Conservation (phyloP, 179 eudicot genomes). For the Silene noctiflora region DNA sequence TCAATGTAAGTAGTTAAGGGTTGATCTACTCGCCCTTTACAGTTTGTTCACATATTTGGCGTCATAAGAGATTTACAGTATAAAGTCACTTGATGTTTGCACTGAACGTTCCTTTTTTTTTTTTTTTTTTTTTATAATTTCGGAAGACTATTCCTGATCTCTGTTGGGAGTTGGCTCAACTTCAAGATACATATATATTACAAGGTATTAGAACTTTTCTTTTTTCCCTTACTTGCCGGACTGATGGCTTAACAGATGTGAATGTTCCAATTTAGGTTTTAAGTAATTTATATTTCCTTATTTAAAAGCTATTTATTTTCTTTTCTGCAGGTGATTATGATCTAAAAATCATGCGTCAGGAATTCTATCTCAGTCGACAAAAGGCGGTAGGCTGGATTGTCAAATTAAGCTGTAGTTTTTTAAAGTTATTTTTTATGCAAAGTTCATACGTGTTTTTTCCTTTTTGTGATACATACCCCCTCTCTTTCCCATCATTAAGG, state of each 20-base stretch:
- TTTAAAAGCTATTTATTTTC: slow-evolving; percentile 1
- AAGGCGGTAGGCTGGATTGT: slow-evolving; percentile 58
- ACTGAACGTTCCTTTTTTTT: slow-evolving; percentile 17
- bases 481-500: not conserved
- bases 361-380: slow-evolving; percentile 83
- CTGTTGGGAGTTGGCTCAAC: slow-evolving; percentile 98
- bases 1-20: not conserved
- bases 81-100: not conserved
- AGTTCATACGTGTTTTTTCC: not conserved
- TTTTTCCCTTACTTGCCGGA: slow-evolving; percentile 6
- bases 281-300: not conserved
- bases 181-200: slow-evolving; percentile 97
- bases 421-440: not conserved
- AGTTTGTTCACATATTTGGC: slow-evolving; percentile 1
- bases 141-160: slow-evolving; percentile 88
- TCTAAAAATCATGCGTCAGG: slow-evolving; percentile 98
- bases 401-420: not conserved
- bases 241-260: not conserved
- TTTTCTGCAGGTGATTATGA: slow-evolving; percentile 82
- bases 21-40: not conserved
- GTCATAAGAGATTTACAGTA: not conserved
- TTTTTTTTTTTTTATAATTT: slow-evolving; percentile 8
- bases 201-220: slow-evolving; percentile 55
- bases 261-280: slow-evolving; percentile 10
- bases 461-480: not conserved